Percentiles rank a stretch among this genome's conserved stretches.
These are phyloP conservation scores for Claviceps spartinae DNA, from an alignment of 2,329 filamentous ascomycete species.

Conservation along the genomic window DNA sequence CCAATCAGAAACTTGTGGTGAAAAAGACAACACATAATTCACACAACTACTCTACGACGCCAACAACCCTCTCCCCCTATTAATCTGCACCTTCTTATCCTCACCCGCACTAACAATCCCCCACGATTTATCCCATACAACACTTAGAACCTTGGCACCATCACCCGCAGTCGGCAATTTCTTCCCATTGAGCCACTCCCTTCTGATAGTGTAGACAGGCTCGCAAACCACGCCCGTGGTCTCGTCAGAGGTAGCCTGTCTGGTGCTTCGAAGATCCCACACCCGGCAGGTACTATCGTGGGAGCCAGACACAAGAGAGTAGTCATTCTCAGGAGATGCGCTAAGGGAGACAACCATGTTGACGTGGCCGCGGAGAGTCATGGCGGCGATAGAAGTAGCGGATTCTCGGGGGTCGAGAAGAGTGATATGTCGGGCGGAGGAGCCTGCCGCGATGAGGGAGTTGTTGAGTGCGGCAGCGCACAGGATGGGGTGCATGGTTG, in stretches of 20 bases:
- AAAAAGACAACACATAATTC: too few species aligned
- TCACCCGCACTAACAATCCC: conserved; percentile 88
- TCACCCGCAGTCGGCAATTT: conserved; percentile 59
- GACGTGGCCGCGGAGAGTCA: conserved; percentile 83
- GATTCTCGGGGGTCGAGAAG: conserved; percentile 81
- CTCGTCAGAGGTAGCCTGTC: conserved; percentile 44
- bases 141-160: conserved; percentile 78
- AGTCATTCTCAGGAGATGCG: conserved; percentile 49
- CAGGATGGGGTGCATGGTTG: conserved; percentile 71
- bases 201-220: conserved; percentile 59
- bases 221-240: conserved; percentile 54
- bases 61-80: conserved; percentile 48
- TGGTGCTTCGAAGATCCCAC: conserved; percentile 75
- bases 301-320: conserved; percentile 76
- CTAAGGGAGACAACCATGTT: conserved; percentile 50
- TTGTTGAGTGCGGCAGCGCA: conserved; percentile 60
- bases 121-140: conserved; percentile 72
- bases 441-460: conserved; percentile 58
- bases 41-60: conserved; percentile 15
- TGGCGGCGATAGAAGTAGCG: conserved; percentile 61
- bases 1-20: too few species aligned
- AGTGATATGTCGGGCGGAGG: conserved; percentile 74
- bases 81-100: conserved; percentile 90
- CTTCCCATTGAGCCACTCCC: conserved; percentile 56
- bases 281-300: conserved; percentile 87